Evolutionary conservation across 1,139 yeast species (phyloP).

Genomic region (Blastobotrys apis): DNA sequence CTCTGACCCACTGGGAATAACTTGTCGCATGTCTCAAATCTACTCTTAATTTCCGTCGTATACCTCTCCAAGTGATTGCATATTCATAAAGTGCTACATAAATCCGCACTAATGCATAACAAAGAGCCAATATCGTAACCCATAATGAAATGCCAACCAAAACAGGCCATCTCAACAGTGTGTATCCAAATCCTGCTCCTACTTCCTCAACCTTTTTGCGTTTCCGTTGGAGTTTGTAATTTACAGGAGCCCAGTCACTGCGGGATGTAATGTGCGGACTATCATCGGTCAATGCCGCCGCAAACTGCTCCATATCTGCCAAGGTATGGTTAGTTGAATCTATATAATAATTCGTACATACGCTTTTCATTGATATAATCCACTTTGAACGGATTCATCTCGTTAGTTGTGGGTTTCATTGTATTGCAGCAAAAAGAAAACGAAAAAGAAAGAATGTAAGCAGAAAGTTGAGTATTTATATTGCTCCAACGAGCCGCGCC

Average conservation of each 20-base stretch:
- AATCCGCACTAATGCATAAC: constrained; percentile 52
- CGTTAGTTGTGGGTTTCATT: no score
- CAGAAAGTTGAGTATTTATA: background rate
- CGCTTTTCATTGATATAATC: constrained; percentile 36
- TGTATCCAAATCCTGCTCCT: constrained; percentile 45
- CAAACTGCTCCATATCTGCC: constrained; percentile 35
- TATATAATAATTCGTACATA: constrained; percentile 19
- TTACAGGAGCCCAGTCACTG: constrained; percentile 67
- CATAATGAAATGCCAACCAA: constrained; percentile 50
- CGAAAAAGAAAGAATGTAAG: background rate
- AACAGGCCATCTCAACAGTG: constrained; percentile 62
- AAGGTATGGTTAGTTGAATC: constrained; percentile 4
- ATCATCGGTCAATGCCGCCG: constrained; percentile 28
- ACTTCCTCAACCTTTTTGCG: constrained; percentile 17
- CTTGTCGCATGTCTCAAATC: constrained; percentile 46
- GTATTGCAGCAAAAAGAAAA: no score
- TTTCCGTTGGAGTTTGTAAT: constrained; percentile 25
- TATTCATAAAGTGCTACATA: constrained; percentile 65
- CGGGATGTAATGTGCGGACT: constrained; percentile 47
- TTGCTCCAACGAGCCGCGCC: background rate
- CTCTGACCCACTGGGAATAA: constrained; percentile 59
- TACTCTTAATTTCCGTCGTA: constrained; percentile 48
- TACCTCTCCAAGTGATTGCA: constrained; percentile 50
- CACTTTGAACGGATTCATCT: constrained; percentile 32
- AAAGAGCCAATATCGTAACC: constrained; percentile 47